Conservation (phyloP, 2,329 filamentous ascomycete species). For the Tolypocladium tropicale region DNA sequence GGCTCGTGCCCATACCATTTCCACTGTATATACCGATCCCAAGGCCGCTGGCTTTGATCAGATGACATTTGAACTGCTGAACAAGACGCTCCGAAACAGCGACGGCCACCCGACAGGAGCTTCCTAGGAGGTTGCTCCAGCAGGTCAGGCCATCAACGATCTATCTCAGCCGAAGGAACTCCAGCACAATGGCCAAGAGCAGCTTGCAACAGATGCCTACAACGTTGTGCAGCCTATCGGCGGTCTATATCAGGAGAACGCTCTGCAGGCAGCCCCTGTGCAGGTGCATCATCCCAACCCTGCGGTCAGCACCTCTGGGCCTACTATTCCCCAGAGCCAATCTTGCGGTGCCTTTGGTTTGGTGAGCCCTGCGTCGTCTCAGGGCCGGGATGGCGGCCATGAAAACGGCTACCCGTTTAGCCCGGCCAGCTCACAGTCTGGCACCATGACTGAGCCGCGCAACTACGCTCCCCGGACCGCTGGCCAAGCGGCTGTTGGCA, state of each 20-base stretch:
- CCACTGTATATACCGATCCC: neutral
- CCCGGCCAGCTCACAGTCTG: slow-evolving; percentile 3
- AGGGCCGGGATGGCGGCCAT: neutral
- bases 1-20: slow-evolving; percentile 1
- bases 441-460: slow-evolving; percentile 27
- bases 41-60: neutral
- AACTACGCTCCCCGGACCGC: slow-evolving; percentile 28
- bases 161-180: neutral
- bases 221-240: neutral
- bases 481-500: slow-evolving; percentile 10
- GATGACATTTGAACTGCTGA: slow-evolving; percentile 2
- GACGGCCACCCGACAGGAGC: slow-evolving; percentile 1
- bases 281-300: neutral
- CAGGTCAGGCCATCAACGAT: neutral
- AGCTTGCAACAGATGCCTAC: neutral
- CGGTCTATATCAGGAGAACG: neutral
- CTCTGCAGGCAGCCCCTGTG: neutral
- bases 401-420: slow-evolving; percentile 1
- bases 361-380: slow-evolving; percentile 1
- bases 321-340: slow-evolving; percentile 7
- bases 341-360: slow-evolving; percentile 5
- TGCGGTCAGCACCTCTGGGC: neutral
- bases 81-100: slow-evolving; percentile 3
- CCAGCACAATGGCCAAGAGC: neutral
- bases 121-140: slow-evolving; percentile 8